Evolutionary conservation across 257 asterid species (phyloP).

Genomic region (Penstemon barbatus): DNA sequence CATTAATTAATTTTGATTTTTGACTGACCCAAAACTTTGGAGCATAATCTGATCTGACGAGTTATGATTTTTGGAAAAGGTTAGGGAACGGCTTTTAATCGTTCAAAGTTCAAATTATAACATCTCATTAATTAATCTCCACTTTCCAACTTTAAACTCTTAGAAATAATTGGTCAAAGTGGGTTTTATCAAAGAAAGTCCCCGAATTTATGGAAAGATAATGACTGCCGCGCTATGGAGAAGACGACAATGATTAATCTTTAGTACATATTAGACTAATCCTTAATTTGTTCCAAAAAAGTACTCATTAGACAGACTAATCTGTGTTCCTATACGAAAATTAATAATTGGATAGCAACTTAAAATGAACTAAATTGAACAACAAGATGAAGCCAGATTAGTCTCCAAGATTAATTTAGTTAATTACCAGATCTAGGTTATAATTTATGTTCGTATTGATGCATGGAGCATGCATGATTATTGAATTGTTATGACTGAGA

Average conservation of each 20-base stretch:
- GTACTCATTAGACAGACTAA: too few relatives aligned
- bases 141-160: constrained; percentile 11
- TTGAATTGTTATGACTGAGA: too few relatives aligned
- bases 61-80: constrained; percentile 29
- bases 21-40: constrained; percentile 26
- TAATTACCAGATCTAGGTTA: constrained; percentile 6
- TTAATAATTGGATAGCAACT: constrained; percentile 7
- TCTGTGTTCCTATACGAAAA: constrained; percentile 19
- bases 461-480: too few relatives aligned
- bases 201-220: constrained; percentile 62
- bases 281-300: too few relatives aligned
- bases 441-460: background rate
- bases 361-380: background rate
- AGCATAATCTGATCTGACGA: background rate
- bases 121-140: background rate
- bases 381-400: constrained; percentile 31
- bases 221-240: constrained; percentile 30
- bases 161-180: constrained; percentile 17
- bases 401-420: constrained; percentile 24
- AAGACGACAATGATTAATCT: constrained; percentile 52
- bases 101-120: constrained; percentile 17
- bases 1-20: constrained; percentile 27
- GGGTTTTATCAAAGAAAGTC: constrained; percentile 36
- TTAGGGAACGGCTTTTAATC: constrained; percentile 24
- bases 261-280: constrained; percentile 11